Conservation (phyloP, 2,329 filamentous ascomycete genomes). For the Nigrospora osmanthi region DNA sequence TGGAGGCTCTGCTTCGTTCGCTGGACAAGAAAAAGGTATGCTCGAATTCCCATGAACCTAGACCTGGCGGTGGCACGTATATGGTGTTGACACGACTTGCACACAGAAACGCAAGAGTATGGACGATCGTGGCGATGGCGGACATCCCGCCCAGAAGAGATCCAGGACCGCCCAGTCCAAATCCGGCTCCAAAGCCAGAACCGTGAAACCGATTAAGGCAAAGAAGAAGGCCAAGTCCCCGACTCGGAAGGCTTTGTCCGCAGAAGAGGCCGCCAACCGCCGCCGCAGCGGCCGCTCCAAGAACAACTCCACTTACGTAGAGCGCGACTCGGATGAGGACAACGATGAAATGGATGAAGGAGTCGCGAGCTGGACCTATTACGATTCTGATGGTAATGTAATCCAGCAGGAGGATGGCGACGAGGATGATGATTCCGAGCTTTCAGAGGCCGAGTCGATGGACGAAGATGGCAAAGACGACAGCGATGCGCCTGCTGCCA, state of each 20-base stretch:
- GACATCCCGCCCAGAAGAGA: constrained; percentile 31
- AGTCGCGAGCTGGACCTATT: constrained; percentile 51
- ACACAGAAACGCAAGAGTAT: constrained; percentile 48
- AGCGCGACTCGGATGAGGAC: constrained; percentile 49
- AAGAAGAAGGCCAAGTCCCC: constrained; percentile 17
- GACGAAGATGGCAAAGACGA: constrained; percentile 9
- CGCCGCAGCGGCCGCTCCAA: constrained; percentile 48
- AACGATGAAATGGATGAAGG: constrained; percentile 56
- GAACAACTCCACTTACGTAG: constrained; percentile 41
- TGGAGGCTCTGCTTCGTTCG: constrained; percentile 59
- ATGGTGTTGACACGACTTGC: constrained; percentile 15
- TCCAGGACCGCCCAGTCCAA: constrained; percentile 23
- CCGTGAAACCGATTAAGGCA: constrained; percentile 21
- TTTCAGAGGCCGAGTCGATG: constrained; percentile 11
- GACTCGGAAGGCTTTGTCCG: constrained; percentile 19
- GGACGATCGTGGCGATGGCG: constrained; percentile 40
- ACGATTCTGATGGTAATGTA: too few species aligned
- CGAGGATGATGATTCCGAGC: constrained; percentile 11
- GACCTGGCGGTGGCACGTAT: not conserved
- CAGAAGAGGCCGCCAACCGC: constrained; percentile 33
- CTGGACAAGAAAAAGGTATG: constrained; percentile 67
- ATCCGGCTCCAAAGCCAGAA: constrained; percentile 19
- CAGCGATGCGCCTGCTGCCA: not conserved
- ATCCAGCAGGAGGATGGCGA: constrained; percentile 24
- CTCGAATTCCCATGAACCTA: constrained; percentile 1